Evolutionary conservation across 2,329 filamentous ascomycete species (phyloP), one percentile per base, ranked within the genome.

Genomic region (Sporothrix brunneoviolacea): DNA sequence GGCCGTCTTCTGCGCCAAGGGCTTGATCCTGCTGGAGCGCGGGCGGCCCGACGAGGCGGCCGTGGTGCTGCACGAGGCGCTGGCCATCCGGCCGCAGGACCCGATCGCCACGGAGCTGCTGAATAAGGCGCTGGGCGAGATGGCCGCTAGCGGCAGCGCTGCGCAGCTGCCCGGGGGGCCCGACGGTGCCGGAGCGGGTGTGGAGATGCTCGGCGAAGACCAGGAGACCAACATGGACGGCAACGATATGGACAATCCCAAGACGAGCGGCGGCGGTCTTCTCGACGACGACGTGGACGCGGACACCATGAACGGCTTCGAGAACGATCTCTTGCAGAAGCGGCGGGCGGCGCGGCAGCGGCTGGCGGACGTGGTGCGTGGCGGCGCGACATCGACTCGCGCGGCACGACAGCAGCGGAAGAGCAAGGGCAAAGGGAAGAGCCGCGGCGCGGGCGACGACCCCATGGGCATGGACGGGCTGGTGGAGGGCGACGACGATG

Each of bases 11-110:
- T 80, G 82, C 43, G 84, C 89, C 10, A 91, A 95, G 61, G 91
- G 88, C 0, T 73, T 97, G 15, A 85, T 95, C 12, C 75, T 91
- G 49, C 77, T 97, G 58, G 89, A 95, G 60, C 74, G 89, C 58
- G 82, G 80, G 15, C 76, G 80, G 45, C 79, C 82, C 0, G 85
- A 86, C 59, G 86, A 94, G 40, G 91, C 91, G 0, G 83, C 93
- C 4, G 76, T 84, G 9, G 82, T 88, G 3, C 72, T 97, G 22
- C 93, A 97, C 59, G 88, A 96, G 65, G 88, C 88, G 1, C 74
- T 93, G 15, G 85, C 87, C 0, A 82, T 91, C 19, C 78, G 80
- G 30, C 85, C 88, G 0, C 88, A 93, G 66, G 88, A 93, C 61
- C 82, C 86, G 5, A 84, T 91, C 57, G 86, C 88, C 3, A 90